Evolutionary conservation across 2,329 filamentous ascomycete species (phyloP), one percentile per base, ranked within the genome.

Genomic region (Fusarium abutilonis): DNA sequence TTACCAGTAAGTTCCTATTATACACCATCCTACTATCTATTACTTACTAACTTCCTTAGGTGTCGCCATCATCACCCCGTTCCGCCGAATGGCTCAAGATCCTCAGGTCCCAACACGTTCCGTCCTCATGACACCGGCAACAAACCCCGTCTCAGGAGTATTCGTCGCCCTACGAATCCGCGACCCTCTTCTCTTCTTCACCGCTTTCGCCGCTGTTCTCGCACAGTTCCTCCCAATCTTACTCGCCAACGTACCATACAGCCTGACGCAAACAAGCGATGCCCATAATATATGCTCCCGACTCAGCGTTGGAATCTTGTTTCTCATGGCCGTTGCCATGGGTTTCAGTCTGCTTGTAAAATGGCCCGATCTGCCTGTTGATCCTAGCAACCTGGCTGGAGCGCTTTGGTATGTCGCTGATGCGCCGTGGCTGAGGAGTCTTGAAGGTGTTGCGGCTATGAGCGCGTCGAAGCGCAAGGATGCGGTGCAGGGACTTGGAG

Each of bases 191-290:
- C 73, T 82, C 4, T 71, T 76, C 34, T 54, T 75, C 14, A 75
- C 78, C 4, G 76, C 78, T 0, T 68, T 77, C 14, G 76, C 78
- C 9, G 73, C 79, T 1, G 73, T 83, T 13, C 70, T 82, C 2
- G 74, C 80, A 5, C 79, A 83, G 45, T 77, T 82, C 38, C 74
- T 84, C 5, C 81, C 81, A 0, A 71, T 83, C 10, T 70, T 80
- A 1, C 74, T 84, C 2, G 75, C 79, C 67, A 83, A 82, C 61
- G 74, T 83, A 3, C 78, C 81, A 0, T 81, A 79, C 70, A 79
- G 74, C 48, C 72, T 77, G 4, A 75, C 77, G 0, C 77, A 79
- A 42, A 76, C 74, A 2, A 69, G 71, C 26, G 63, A 63, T 7
- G 74, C 78, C 2, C 77, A 80, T 32, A 70, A 70, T 1, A 70